Evolutionary conservation across 495 filamentous ascomycete species (phyloP), one percentile per base, ranked within the genome.

Genomic region (Penicillium roqueforti): DNA sequence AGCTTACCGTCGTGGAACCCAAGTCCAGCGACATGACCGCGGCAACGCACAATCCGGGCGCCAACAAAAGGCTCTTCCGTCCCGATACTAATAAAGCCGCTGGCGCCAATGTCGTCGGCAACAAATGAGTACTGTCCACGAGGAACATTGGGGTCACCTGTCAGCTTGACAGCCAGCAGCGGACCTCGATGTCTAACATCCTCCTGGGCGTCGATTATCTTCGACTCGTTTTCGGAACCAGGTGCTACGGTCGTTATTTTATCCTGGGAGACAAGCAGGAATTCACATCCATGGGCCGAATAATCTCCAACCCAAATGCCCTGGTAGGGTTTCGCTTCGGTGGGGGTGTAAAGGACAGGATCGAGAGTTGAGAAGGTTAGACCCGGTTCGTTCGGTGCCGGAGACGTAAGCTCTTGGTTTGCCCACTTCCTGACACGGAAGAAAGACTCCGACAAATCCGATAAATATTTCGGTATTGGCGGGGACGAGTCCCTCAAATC

Each of bases 261-360:
- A 14, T 78, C 77, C 67, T 97, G 92, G 51, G 87, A 67, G 32
- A 97, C 75, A 4, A 92, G 74, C 9, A 96, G 63, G 55, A 95
- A 95, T 66, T 97, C 92, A 68, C 88, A 95, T 2, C 91, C 90
- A 62, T 97, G 91, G 0, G 80, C 83, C 11, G 83, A 84, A 62
- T 95, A 96, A 62, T 96, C 91, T 4, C 92, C 92, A 9, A 92
- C 87, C 88, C 89, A 97, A 20, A 97, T 87, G 0, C 92, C 92
- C 56, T 88, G 84, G 62, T 81, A 95, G 1, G 90, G 92, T 65
- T 90, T 89, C 37, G 83, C 74, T n/a, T 68, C 65, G 0, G 90
- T 92, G 0, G 91, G 89, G 0, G 83, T 91, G 62, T 93, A 96
- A 20, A 84, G 64, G 4, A 69, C 74, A 13, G 81, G 78, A 51